Evolutionary conservation across 2,329 filamentous ascomycete genomes (phyloP), one percentile per base, ranked within the genome.

Genomic region (Aspergillus aculeatus): DNA sequence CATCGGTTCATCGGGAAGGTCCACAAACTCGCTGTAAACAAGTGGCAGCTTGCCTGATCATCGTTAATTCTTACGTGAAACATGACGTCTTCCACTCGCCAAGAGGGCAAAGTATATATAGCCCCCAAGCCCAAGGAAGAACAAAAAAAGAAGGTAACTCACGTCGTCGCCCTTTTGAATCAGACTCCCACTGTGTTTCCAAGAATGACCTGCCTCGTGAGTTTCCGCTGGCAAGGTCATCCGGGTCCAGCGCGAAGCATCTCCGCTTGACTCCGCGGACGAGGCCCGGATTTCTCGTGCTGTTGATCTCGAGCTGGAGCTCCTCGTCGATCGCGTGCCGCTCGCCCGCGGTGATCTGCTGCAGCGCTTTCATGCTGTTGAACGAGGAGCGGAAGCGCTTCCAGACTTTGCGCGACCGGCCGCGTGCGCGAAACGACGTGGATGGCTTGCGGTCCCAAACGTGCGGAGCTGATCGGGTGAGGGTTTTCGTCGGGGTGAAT

Each of bases 371-470:
- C 70, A 74, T 73, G 57, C 65, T 68, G 60, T 71, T 68, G 57
- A 76, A 76, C 3, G 72, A 73, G 6, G 70, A 66, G 29, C 70
- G 70, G 59, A 80, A 73, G 51, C 78, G 74, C 64, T 80, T 81
- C 78, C 78, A 81, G 57, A 81, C 70, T 58, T 79, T 81, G 52
- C 76, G 76, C 44, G 77, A 70, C 47, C 76, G 77, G 47, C 74
- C 70, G 11, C 76, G 75, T 14, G 73, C 65, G 41, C 71, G 62
- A 52, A 77, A 75, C 3, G 78, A 73, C 5, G 75, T 78, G 4
- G 77, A 74, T 19, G 78, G 78, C 57, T 76, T 76, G 59, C 78
- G 77, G 57, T 80, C 78, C 78, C 78, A 80, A 59, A 76, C 64
- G 58, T 75, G 77, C 31, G 77, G 76, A 38, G 69, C 60, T 32